These are phyloP conservation scores for Meripilus lineatus DNA, from an alignment of 1,284 basidiomycete genomes.

Conservation along the genomic window DNA sequence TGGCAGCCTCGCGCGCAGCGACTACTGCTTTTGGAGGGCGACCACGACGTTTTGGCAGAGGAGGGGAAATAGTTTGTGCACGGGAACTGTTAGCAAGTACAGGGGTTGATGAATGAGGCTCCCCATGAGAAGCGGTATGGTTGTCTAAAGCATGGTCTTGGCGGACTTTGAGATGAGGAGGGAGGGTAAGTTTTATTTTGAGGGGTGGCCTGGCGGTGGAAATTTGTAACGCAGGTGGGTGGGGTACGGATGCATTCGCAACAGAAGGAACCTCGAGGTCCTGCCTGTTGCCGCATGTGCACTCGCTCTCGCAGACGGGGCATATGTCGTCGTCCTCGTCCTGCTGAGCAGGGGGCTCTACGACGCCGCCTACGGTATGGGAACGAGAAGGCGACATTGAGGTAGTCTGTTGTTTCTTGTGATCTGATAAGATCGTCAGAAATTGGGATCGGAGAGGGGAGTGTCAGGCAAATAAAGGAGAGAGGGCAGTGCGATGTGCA, in stretches of 20 bases:
- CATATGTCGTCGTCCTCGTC: constrained; percentile 77
- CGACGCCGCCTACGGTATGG: constrained; percentile 52
- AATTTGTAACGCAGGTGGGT: constrained; percentile 18
- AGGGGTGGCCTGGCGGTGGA: constrained; percentile 29
- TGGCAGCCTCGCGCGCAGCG: constrained; percentile 11
- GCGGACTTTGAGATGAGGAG: constrained; percentile 35
- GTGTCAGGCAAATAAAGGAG: constrained; percentile 3
- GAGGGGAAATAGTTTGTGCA: neutral
- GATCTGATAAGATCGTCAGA: constrained; percentile 31
- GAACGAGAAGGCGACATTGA: constrained; percentile 63
- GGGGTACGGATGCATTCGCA: constrained; percentile 16
- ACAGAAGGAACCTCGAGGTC: constrained; percentile 23
- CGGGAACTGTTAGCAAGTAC: neutral
- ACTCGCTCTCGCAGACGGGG: constrained; percentile 81
- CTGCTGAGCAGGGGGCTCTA: constrained; percentile 25
- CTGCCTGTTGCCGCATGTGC: constrained; percentile 56
- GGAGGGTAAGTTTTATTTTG: constrained; percentile 74
- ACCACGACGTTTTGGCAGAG: constrained; percentile 43
- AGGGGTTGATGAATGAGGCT: neutral
- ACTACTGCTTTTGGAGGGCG: constrained; percentile 45
- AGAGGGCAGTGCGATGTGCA: constrained; percentile 8
- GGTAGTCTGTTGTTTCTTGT: constrained; percentile 52
- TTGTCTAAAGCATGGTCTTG: constrained; percentile 14
- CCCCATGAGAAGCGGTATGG: constrained; percentile 9
- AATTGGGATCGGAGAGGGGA: constrained; percentile 11